phyloP scores from a whole-genome alignment of 495 filamentous ascomycete species.

The Xylaria acuta region DNA sequence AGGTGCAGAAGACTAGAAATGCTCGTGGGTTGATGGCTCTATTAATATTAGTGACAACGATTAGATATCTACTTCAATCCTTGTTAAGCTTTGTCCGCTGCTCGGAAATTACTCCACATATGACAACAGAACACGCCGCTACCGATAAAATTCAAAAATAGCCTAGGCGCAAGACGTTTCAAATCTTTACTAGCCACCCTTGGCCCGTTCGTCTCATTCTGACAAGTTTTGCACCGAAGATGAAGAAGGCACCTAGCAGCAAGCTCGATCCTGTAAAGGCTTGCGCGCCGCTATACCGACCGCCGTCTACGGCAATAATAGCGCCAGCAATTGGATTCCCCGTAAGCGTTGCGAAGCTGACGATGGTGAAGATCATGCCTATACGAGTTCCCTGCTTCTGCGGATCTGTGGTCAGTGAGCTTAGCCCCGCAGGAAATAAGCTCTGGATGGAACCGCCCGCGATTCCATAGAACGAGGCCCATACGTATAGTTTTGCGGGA shows the following conservation, averaged over 20 bases:
- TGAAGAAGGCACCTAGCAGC: conserved; percentile 48
- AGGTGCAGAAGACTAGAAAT: too few relatives aligned
- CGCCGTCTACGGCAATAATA: conserved; percentile 61
- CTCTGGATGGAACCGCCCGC: conserved; percentile 71
- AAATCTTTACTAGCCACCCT: conserved; percentile 39
- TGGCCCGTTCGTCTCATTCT: conserved; percentile 42
- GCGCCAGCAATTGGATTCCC: conserved; percentile 78
- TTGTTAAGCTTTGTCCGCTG: neutral
- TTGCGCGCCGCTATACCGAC: conserved; percentile 68
- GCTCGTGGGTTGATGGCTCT: too few relatives aligned
- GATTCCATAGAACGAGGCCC: conserved; percentile 70
- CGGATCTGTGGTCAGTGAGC: conserved; percentile 65
- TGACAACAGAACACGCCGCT: neutral
- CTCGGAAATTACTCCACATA: neutral
- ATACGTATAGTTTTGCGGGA: conserved; percentile 60
- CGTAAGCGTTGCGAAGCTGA: conserved; percentile 73
- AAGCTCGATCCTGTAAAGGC: conserved; percentile 61
- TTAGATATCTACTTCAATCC: neutral
- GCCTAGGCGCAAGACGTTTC: neutral
- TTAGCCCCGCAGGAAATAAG: conserved; percentile 68
- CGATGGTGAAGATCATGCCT: conserved; percentile 82
- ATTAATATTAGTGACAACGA: neutral
- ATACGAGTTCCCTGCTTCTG: conserved; percentile 73
- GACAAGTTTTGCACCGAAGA: conserved; percentile 48
- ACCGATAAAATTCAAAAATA: neutral